Percentiles rank a stretch among this genome's conserved stretches.
These are phyloP conservation scores for Aspergillus pseudoterreus DNA, from an alignment of 2,329 filamentous ascomycete genomes.

Conservation along the genomic window DNA sequence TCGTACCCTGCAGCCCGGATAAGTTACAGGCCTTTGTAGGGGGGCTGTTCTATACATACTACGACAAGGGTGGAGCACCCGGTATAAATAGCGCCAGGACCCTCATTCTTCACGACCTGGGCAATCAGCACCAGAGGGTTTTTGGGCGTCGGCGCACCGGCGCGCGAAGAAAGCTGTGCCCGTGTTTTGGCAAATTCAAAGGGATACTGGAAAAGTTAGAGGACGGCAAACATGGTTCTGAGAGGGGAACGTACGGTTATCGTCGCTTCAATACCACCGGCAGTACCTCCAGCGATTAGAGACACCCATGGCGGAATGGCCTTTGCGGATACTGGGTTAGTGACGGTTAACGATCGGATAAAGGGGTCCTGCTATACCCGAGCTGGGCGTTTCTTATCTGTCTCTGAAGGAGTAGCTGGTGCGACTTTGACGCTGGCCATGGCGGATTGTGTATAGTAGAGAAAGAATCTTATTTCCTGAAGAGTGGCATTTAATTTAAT, in stretches of 20 bases:
- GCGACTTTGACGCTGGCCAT: neutral
- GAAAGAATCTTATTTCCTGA: neutral
- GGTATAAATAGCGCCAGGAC: slow-evolving; percentile 58
- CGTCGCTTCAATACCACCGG: slow-evolving; percentile 52
- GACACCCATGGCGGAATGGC: slow-evolving; percentile 41
- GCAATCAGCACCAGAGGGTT: slow-evolving; percentile 59
- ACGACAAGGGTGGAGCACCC: slow-evolving; percentile 59
- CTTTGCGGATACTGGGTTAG: slow-evolving; percentile 8
- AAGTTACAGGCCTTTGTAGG: neutral
- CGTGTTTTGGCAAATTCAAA: slow-evolving; percentile 67
- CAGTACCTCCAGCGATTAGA: slow-evolving; percentile 49
- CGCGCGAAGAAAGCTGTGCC: slow-evolving; percentile 45
- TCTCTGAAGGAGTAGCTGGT: neutral
- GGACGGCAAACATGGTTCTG: neutral
- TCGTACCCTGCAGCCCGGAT: slow-evolving; percentile 42
- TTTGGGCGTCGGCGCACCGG: slow-evolving; percentile 42
- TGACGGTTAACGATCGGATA: neutral
- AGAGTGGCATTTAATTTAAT: neutral
- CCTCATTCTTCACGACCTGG: slow-evolving; percentile 55
- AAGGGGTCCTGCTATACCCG: neutral
- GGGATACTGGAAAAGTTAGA: slow-evolving; percentile 47
- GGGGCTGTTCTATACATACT: neutral
- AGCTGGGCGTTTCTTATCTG: neutral
- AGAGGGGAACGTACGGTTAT: slow-evolving; percentile 38
- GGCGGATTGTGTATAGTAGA: neutral